Conservation (phyloP, 306 rosid species). For the Cicer arietinum region DNA sequence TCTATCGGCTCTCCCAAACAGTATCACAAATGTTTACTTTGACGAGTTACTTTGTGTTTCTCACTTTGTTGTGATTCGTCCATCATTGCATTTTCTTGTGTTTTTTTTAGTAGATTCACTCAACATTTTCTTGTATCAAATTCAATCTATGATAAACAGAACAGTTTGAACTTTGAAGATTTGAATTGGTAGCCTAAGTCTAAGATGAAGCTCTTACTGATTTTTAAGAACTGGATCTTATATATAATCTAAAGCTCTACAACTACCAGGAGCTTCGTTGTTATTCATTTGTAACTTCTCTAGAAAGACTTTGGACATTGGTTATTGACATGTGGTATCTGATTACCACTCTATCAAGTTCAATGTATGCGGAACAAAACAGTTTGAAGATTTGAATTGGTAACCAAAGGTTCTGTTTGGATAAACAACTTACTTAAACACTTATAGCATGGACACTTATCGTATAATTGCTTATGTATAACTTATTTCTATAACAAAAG, state of each 20-base stretch:
- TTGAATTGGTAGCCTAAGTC: constrained; percentile 6
- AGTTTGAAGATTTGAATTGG: constrained; percentile 10
- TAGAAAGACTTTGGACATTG: constrained; percentile 1
- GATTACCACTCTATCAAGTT: background rate
- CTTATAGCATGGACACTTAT: background rate
- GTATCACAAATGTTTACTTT: too few species aligned
- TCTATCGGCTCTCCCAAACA: too few species aligned
- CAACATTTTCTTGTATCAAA: constrained; percentile 32
- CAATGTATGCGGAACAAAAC: constrained; percentile 1
- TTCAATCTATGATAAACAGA: constrained; percentile 1
- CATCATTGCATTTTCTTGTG: background rate
- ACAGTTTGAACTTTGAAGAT: background rate
- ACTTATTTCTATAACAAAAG: background rate
- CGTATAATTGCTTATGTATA: background rate
- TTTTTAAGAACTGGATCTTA: constrained; percentile 27
- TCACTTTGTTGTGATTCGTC: constrained; percentile 25
- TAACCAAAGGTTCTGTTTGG: background rate
- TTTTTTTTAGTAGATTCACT: background rate
- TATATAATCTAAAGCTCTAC: constrained; percentile 3
- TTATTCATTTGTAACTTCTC: constrained; percentile 4
- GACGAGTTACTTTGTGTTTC: constrained; percentile 8
- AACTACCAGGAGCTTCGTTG: constrained; percentile 4
- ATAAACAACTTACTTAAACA: background rate
- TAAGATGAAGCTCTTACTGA: constrained; percentile 2
- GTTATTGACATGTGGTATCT: constrained; percentile 7